Evolutionary conservation across 2,329 filamentous ascomycete genomes (phyloP), one percentile per base, ranked within the genome.

Genomic region (Magnaporthiopsis rhizophila): DNA sequence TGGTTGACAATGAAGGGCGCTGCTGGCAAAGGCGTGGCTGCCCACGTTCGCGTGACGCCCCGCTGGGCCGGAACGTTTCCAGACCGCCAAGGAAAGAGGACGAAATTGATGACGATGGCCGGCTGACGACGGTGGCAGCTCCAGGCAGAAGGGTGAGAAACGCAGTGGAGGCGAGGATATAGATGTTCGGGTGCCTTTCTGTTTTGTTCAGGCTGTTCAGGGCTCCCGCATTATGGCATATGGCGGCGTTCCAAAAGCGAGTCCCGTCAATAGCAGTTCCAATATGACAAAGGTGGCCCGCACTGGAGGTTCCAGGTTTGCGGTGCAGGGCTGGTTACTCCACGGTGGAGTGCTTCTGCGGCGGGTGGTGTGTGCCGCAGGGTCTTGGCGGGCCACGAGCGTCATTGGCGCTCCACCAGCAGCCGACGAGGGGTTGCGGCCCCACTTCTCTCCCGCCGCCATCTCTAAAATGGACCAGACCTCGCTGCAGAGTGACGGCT

Each of bases 301-400:
- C 18, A 24, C 18, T 12, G 21, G 15, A 34, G 59, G n/a, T 61
- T 26, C 28, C 28, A 50, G 59, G 36, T 34, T 34, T 61, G 59
- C 24, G 26, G 34, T 61, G 59, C 24, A 38, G 36, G 59, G 32
- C 21, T 28, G 32, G 11, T 28, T 61, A 26, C 34, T 61, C 59
- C 59, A 61, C 59, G 28, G 59, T 61, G 59, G 59, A 61, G 59
- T 26, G 24, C 59, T 45, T 18, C 38, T 45, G 38, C 38, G 38
- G 38, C 15, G 38, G 38, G 38, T 61, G 59, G 59, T 32, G 59
- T 38, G 34, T 61, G 36, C 45, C 7, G 34, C 45, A n/a, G 21
- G 45, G 45, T 24, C 45, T 53, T 53, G 45, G 45, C 45, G 45
- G 45, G 45, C 45, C n/a, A 53, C n/a, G 15, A 53, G 21, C 45